A percentile compares a stretch with the other conserved stretches of the same genome.
Conservation (phyloP, 2,329 filamentous ascomycete genomes). For the Aschersonia sp. region DNA sequence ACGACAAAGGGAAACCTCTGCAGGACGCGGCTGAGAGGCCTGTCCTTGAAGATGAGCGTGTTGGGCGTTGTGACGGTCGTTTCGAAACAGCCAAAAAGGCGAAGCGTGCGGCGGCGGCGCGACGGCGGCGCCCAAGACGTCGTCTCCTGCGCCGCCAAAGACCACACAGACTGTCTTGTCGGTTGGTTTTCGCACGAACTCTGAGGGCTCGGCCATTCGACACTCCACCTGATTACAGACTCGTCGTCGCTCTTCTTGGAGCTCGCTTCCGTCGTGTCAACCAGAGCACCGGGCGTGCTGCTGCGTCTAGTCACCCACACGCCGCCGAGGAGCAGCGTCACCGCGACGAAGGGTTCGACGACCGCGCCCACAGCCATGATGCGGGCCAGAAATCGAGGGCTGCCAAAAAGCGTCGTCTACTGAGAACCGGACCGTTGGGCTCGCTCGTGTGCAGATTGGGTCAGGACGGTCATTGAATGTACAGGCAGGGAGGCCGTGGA, state of each 20-base stretch:
- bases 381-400: not conserved
- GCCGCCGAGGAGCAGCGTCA: constrained; percentile 28
- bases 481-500: no score
- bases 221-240: constrained; percentile 2
- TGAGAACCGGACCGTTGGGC: not conserved
- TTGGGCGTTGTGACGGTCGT: constrained; percentile 22
- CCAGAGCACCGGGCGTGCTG: constrained; percentile 13
- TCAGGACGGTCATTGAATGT: no score
- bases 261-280: constrained; percentile 7
- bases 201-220: no score
- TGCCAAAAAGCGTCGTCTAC: not conserved
- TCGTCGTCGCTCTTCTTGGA: constrained; percentile 19
- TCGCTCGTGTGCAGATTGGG: no score
- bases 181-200: no score
- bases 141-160: no score
- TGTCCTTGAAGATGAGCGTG: constrained; percentile 43
- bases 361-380: constrained; percentile 25
- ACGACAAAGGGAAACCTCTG: constrained; percentile 56
- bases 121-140: constrained; percentile 7
- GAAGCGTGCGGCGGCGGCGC: constrained; percentile 17
- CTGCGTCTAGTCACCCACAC: constrained; percentile 28
- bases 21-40: constrained; percentile 48
- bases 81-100: constrained; percentile 15
- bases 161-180: no score
- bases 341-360: constrained; percentile 25